Evolutionary conservation across 768 basidiomycete genomes (phyloP).

Genomic region (Psilocybe tampanensis): DNA sequence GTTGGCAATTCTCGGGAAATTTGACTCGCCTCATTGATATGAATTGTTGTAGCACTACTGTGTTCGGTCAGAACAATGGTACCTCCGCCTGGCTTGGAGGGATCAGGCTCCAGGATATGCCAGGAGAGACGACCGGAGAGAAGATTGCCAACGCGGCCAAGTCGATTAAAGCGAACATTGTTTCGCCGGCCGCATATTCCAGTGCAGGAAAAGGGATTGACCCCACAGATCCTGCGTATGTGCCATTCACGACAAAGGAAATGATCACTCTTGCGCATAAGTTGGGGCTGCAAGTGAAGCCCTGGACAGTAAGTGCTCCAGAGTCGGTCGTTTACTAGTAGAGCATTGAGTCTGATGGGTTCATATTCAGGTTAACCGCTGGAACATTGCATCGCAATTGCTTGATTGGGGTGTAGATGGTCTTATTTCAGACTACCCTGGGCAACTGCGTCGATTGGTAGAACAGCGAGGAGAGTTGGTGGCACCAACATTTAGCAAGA

Average conservation of each 20-base stretch:
- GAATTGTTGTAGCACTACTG: conserved; percentile 36
- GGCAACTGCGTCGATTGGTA: conserved; percentile 55
- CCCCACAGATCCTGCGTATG: conserved; percentile 43
- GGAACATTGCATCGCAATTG: conserved; percentile 64
- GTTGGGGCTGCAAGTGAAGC: conserved; percentile 64
- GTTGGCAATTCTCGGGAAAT: conserved; percentile 20
- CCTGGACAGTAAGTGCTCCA: conserved; percentile 66
- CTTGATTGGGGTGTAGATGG: conserved; percentile 68
- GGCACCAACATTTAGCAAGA: conserved; percentile 60
- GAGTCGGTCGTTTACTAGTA: neutral
- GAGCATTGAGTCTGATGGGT: neutral
- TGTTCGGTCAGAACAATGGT: conserved; percentile 39
- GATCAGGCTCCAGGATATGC: conserved; percentile 60
- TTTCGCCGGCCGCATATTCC: conserved; percentile 60
- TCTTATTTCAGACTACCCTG: conserved; percentile 78
- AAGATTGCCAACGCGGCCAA: conserved; percentile 72
- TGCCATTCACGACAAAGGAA: conserved; percentile 62
- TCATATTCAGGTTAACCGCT: conserved; percentile 53
- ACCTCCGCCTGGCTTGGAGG: conserved; percentile 73
- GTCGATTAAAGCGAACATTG: conserved; percentile 61
- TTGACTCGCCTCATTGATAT: neutral
- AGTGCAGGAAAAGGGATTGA: conserved; percentile 42
- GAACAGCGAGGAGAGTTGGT: conserved; percentile 54
- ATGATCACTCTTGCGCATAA: conserved; percentile 72
- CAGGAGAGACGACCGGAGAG: conserved; percentile 57